Evolutionary conservation across 2,329 filamentous ascomycete genomes (phyloP).

Genomic region (Cladorrhinum sp.): DNA sequence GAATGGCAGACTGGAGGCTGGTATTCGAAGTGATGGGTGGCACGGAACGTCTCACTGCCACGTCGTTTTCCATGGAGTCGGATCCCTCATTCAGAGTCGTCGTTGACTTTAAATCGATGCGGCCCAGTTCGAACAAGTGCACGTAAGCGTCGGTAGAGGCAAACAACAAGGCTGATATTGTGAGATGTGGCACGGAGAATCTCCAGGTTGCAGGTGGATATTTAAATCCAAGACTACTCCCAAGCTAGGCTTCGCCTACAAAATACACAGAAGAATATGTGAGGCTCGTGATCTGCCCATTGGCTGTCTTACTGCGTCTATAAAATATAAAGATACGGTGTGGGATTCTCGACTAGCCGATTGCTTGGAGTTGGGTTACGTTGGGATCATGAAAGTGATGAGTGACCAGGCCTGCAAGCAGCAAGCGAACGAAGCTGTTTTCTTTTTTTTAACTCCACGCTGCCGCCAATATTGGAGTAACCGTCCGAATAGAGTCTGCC

Average conservation of each 20-base stretch:
- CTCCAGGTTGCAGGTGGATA: neutral
- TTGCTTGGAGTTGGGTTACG: neutral
- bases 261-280: constrained; percentile 5
- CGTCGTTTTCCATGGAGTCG: constrained; percentile 9
- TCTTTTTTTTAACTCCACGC: constrained; percentile 5
- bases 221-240: neutral
- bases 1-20: constrained; percentile 1
- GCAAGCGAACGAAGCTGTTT: constrained; percentile 3
- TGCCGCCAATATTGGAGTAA: constrained; percentile 1
- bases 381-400: constrained; percentile 8
- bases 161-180: neutral
- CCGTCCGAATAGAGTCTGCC: constrained; percentile 12
- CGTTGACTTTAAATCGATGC: constrained; percentile 4
- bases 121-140: constrained; percentile 5
- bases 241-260: no score
- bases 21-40: constrained; percentile 6
- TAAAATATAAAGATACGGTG: constrained; percentile 16
- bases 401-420: neutral
- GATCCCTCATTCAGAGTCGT: constrained; percentile 7
- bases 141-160: constrained; percentile 11
- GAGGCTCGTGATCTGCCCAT: constrained; percentile 14
- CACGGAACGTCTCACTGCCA: constrained; percentile 14
- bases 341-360: constrained; percentile 9
- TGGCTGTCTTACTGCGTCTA: neutral
- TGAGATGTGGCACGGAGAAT: neutral